Percentiles rank a stretch among this genome's conserved stretches.
Conservation (phyloP, 495 filamentous ascomycete genomes). For the Durotheca rogersii region DNA sequence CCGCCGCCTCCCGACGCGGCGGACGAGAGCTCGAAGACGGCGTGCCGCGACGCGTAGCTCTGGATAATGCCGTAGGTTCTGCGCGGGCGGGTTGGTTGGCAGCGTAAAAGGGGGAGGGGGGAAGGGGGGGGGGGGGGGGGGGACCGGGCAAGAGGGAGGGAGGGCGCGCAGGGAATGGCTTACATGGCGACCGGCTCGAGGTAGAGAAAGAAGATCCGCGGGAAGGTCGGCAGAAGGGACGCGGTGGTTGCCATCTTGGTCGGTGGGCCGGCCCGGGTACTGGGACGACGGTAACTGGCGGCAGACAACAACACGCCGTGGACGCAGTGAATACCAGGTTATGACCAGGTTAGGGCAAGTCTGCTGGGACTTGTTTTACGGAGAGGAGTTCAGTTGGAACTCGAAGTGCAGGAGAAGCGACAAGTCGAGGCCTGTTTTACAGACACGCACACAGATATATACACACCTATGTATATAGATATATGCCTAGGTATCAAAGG, state of each 20-base stretch:
- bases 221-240: conserved; percentile 20
- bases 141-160: background rate
- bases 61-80: conserved; percentile 24
- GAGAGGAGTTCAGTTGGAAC: too few species aligned
- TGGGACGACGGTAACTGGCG: too few species aligned
- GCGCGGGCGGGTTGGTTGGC: background rate
- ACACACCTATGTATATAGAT: too few species aligned
- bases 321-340: too few species aligned
- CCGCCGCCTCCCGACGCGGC: too few species aligned
- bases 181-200: conserved; percentile 27
- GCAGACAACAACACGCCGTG: too few species aligned
- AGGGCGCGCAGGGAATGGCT: background rate
- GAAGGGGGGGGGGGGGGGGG: background rate
- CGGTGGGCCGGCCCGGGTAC: background rate
- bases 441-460: too few species aligned
- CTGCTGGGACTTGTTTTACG: too few species aligned
- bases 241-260: conserved; percentile 27
- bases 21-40: conserved; percentile 19
- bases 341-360: too few species aligned
- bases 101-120: background rate
- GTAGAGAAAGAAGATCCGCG: conserved; percentile 30
- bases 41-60: conserved; percentile 12
- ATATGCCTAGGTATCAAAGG: too few species aligned
- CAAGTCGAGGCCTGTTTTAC: too few species aligned
- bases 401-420: too few species aligned